These are phyloP conservation scores for Wickerhamiella shivajii DNA, from an alignment of 805 yeast species.

Conservation along the genomic window DNA sequence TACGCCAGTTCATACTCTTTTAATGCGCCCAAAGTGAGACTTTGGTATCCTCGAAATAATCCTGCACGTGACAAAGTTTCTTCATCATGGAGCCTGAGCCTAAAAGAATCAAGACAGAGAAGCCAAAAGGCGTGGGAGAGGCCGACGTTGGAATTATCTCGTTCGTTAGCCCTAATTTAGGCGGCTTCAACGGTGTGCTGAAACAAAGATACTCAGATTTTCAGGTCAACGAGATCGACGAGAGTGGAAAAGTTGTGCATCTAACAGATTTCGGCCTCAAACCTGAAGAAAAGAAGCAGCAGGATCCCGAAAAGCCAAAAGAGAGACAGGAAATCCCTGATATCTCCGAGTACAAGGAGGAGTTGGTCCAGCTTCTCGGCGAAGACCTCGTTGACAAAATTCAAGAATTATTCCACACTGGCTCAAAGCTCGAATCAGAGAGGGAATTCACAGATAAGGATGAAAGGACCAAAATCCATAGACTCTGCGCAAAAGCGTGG, in stretches of 20 bases:
- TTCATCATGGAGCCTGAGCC: too few relatives aligned
- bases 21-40: too few relatives aligned
- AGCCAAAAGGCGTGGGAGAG: conserved; percentile 40
- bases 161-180: conserved; percentile 37
- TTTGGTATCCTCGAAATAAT: too few relatives aligned
- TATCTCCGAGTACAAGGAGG: conserved; percentile 28
- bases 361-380: conserved; percentile 43
- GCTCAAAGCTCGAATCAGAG: conserved; percentile 42
- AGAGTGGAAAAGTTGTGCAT: conserved; percentile 56
- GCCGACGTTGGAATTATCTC: conserved; percentile 77
- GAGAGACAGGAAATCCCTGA: conserved; percentile 5
- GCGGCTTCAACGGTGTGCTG: conserved; percentile 64
- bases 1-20: too few relatives aligned
- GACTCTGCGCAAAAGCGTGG: conserved; percentile 58
- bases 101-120: too few relatives aligned
- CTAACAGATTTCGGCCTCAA: conserved; percentile 58
- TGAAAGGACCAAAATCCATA: conserved; percentile 66
- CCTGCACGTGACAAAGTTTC: too few relatives aligned
- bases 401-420: conserved; percentile 39
- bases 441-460: conserved; percentile 50
- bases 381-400: conserved; percentile 44
- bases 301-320: conserved; percentile 1
- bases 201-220: conserved; percentile 90
- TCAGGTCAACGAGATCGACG: conserved; percentile 74
- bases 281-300: conserved; percentile 30